Evolutionary conservation across 164 flowering plant species (phyloP), one percentile per base, ranked within the genome.

Genomic region (Piper betle): DNA sequence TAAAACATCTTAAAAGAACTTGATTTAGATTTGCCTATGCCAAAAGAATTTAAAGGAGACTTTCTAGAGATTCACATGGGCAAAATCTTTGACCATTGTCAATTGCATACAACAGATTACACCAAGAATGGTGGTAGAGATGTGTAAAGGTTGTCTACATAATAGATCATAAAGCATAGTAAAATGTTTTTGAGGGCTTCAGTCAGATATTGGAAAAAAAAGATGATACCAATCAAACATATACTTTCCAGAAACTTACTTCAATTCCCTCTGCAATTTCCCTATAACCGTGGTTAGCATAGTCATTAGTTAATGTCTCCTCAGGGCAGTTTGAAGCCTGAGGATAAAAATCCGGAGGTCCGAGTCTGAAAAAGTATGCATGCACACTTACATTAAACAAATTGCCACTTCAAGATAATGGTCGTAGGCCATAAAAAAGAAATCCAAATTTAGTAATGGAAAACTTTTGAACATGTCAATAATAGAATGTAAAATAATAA

Each of bases 261-360:
- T 91, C 96, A 67, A 94, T 80, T 60, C 97, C 99, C 59, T 88
- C 97, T 77, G 87, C 84, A 52, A 84, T 88, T 62, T 91, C 99
- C 79, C 74, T 79, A 75, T 94, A 94, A 63, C 99, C 99, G 71
- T 67, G 60, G 66, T 79, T 91, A 60, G 84, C 83, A 87, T 85
- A 87, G 39, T 91, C 97, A 71, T 64, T 79, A 61, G 86, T 85
- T 58, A 94, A 80, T 61, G 90, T 88, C 83, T 94, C 99, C 78
- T 94, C 97, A 0, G 90, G 94, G 62, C 97, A 94, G 74, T 72
- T 80, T 40, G 86, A 74, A 71, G 86, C 77, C 68, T 76, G 99
- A 6, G 96, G 97, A 63, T 87, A 81, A 66, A 79, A 91, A 59
- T 94, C 99, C 58, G 99, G 97, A 37, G 97, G 91, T 53, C 96